A percentile compares a stretch with the other conserved stretches of the same genome.
phyloP scores from a whole-genome alignment of 345 rosid species.

The Cardamine chenopodiifolia region DNA sequence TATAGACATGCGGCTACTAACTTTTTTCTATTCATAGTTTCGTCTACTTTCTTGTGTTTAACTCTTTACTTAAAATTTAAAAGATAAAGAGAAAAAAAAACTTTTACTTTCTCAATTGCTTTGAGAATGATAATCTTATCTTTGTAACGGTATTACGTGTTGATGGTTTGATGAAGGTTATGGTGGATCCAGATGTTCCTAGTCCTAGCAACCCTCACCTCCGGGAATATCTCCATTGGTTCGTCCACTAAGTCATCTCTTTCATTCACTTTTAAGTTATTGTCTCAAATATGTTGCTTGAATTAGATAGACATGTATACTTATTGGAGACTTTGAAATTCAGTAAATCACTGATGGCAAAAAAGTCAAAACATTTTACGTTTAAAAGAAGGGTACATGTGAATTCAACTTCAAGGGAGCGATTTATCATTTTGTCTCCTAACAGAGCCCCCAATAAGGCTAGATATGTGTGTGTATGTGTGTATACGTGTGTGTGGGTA shows the following conservation, averaged over 20 bases:
- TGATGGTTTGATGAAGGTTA: constrained; percentile 37
- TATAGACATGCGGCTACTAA: constrained; percentile 18
- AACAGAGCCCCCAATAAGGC: background rate
- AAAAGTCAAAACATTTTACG: background rate
- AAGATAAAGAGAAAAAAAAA: background rate
- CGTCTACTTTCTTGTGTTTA: background rate
- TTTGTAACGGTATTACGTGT: background rate
- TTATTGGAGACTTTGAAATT: background rate
- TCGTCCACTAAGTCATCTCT: constrained; percentile 14
- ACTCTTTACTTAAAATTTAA: background rate
- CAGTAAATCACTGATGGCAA: background rate
- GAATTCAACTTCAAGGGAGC: background rate
- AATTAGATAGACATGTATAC: background rate
- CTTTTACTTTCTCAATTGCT: constrained; percentile 19
- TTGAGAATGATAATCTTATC: constrained; percentile 2
- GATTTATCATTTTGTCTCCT: background rate
- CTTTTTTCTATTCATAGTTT: constrained; percentile 2
- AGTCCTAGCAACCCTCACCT: constrained; percentile 48
- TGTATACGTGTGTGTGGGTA: background rate
- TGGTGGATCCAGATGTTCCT: constrained; percentile 52
- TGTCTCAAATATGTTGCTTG: background rate
- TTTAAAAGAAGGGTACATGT: background rate
- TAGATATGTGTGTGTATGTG: no score
- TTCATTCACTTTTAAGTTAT: background rate
- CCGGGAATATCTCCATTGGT: constrained; percentile 48